Percentiles rank a stretch among this genome's conserved stretches.
These are phyloP conservation scores for Beta lomatogona DNA, from an alignment of 179 eudicot species.

Conservation along the genomic window DNA sequence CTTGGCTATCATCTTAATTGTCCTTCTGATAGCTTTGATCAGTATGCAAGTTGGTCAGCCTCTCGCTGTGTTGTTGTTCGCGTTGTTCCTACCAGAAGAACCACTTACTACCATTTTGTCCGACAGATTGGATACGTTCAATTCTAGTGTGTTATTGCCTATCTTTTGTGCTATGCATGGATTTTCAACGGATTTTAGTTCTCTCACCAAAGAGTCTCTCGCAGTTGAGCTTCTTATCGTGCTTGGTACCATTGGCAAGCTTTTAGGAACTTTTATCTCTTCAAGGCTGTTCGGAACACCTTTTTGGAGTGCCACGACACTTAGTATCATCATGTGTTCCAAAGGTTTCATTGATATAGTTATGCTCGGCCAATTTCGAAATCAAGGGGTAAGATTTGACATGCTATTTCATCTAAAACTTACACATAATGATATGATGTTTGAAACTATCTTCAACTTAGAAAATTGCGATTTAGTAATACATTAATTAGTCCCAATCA, in stretches of 20 bases:
- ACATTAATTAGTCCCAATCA: background rate
- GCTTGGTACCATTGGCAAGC: constrained; percentile 24
- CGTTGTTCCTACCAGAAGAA: constrained; percentile 30
- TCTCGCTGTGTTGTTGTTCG: constrained; percentile 18
- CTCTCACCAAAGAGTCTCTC: background rate
- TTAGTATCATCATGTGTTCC: constrained; percentile 28
- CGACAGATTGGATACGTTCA: constrained; percentile 28
- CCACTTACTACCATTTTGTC: constrained; percentile 27
- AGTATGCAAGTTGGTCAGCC: constrained; percentile 11
- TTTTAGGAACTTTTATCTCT: constrained; percentile 16
- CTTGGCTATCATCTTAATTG: background rate
- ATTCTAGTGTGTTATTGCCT: constrained; percentile 28
- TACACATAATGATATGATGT: background rate
- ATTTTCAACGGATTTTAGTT: constrained; percentile 1
- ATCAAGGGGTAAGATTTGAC: constrained; percentile 8
- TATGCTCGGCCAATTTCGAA: background rate
- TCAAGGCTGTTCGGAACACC: background rate
- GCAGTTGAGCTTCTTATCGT: background rate
- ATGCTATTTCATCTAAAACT: background rate
- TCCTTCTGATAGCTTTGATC: background rate
- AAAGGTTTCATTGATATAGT: constrained; percentile 34
- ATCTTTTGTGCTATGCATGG: constrained; percentile 34
- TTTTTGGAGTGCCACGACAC: constrained; percentile 14
- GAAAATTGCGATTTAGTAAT: background rate
- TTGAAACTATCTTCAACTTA: background rate